Conservation (phyloP, 2,329 filamentous ascomycete genomes). For the Ploettnerulaceae sp. region DNA sequence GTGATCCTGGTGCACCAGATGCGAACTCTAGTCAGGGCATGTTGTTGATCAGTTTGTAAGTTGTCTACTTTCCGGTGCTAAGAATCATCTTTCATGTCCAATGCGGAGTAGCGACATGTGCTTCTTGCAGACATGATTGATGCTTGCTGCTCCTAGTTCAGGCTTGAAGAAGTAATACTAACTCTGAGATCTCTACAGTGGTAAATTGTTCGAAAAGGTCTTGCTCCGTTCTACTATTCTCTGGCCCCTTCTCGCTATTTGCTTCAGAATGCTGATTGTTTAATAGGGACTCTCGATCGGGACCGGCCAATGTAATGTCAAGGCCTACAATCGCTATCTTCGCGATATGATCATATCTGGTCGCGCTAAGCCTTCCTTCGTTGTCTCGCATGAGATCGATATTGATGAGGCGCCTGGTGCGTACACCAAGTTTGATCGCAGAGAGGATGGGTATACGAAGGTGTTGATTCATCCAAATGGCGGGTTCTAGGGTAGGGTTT, state of each 20-base stretch:
- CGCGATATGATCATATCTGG: constrained; percentile 61
- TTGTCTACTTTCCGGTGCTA: no score
- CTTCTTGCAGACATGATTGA: no score
- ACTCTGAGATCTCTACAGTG: no score
- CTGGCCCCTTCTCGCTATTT: neutral
- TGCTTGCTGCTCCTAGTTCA: no score
- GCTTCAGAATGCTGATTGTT: neutral
- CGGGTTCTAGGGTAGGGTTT: constrained; percentile 4
- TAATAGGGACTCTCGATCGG: constrained; percentile 51
- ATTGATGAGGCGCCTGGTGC: constrained; percentile 56
- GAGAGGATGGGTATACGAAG: constrained; percentile 63
- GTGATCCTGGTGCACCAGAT: constrained; percentile 59
- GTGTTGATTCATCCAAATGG: constrained; percentile 64
- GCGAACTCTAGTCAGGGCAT: constrained; percentile 56
- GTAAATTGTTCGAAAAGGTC: constrained; percentile 65
- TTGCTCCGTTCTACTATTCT: neutral
- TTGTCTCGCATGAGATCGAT: constrained; percentile 59
- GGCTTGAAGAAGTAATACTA: no score
- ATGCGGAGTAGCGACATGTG: no score
- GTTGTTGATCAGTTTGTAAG: constrained; percentile 60
- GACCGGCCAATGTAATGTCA: constrained; percentile 64
- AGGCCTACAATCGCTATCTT: constrained; percentile 61
- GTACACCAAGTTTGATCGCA: constrained; percentile 62
- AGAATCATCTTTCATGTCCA: no score
- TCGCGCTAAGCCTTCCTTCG: constrained; percentile 61